These are phyloP conservation scores for Naganishia friedmannii DNA, from an alignment of 768 basidiomycete genomes.

Conservation along the genomic window DNA sequence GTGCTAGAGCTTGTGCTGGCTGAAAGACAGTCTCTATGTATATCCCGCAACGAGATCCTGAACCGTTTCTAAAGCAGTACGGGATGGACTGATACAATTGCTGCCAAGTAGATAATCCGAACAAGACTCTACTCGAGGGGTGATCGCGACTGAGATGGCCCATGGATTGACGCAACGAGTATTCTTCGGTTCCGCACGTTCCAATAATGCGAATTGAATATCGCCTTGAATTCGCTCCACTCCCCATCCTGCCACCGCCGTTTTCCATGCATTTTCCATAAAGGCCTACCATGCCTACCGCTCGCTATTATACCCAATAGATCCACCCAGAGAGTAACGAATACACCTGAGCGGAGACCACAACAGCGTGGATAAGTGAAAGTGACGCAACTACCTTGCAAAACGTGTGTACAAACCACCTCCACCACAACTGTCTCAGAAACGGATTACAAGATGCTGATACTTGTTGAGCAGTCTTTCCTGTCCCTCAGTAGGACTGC, in stretches of 20 bases:
- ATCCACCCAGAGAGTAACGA: background rate
- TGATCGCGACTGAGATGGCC: background rate
- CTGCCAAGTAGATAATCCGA: background rate
- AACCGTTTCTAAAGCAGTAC: too few species aligned
- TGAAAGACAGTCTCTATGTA: background rate
- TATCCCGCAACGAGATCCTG: too few species aligned
- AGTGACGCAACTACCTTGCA: background rate
- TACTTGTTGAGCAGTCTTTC: background rate
- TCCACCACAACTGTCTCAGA: conserved; percentile 4
- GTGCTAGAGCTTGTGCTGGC: background rate
- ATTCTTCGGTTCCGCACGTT: background rate
- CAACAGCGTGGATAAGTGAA: background rate
- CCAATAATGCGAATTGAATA: background rate
- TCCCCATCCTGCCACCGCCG: too few species aligned
- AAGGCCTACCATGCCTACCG: too few species aligned
- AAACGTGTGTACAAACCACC: conserved; percentile 1
- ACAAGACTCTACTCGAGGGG: background rate
- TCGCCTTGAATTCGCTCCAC: background rate
- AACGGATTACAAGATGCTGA: background rate
- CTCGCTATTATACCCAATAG: too few species aligned
- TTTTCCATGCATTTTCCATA: too few species aligned
- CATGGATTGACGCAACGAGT: background rate
- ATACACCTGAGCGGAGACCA: background rate
- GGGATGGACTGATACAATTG: too few species aligned
- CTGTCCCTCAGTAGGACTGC: background rate